Base-by-base conservation (phyloP, 306 rosid genomes). In the Vigna mungo region DNA sequence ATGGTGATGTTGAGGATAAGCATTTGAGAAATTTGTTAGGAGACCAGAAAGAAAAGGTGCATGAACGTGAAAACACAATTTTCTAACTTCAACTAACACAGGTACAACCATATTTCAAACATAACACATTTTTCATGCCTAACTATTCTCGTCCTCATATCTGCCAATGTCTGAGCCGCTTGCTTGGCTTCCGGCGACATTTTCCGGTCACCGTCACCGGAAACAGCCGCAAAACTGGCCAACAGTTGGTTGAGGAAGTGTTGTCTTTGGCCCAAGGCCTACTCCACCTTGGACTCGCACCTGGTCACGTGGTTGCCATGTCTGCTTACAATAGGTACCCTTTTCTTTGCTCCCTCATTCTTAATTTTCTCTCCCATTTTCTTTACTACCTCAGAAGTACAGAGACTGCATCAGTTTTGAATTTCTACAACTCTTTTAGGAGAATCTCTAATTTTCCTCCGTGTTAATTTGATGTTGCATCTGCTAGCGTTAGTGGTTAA, bases 281-380 rank as follows among this genome's bases (percentile, higher is more conserved):
- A 1, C 78, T 82, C 54, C 75, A 81, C 11, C 82, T 90, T 4
- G 96, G 96, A 14, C 64, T 95, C 76, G 23, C 72, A 17, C 76
- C 91, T 1, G 97, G 96, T 17, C 87, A 95, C 13, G 84, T 92
- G 21, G 86, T 95, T 8, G 90, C 90, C 68, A 90, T 95, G 78
- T 91, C 91, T 75, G 97, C 98, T 70, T 88, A 80, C 74, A 92
- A 95, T 84, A 89, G 96, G 97, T 81, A 39, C 41, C 66, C 48
- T 37, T 36, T 3, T 8, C 12, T 56, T 20, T 56, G 63, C 32
- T 54, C 15, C 14, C 58, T 52, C 20, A 49, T 6, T 44, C 5
- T 12, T 44, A 12, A 12, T 44, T 11, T 12, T 11, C 15, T 44
- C 49, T 44, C 14, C 47, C 47, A 43, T 43, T 43, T 43, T 2